Evolutionary conservation across 192 early-diverging fungal genomes (phyloP), one percentile per base, ranked within the genome.

Genomic region (Anaeromyces robustus): DNA sequence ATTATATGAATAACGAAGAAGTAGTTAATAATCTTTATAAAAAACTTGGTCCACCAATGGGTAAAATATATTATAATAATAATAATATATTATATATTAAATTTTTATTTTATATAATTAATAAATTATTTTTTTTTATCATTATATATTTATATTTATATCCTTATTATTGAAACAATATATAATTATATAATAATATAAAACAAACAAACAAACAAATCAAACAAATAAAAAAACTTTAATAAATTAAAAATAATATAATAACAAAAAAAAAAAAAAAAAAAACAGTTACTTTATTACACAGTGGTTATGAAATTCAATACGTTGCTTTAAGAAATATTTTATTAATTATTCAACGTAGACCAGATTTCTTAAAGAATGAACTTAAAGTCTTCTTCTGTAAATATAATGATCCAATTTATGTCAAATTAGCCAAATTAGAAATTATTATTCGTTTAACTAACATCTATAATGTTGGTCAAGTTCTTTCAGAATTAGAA

Each of bases 351-450:
- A 91, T 99, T 78, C 96, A 99, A 86, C 87, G 90, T 80, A 90
- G 94, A 82, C 96, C 96, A 4, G 94, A 95, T 16, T 89, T 98
- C 29, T 87, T 99, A 78, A 92, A 92, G 78, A 94, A 94, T 80
- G 96, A 99, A 85, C 92, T 98, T 84, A 95, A 96, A 80, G 95
- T 96, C n/a, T 99, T 99, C 86, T 99, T 98, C 84, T 98, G 96
- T 92, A 98, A 99, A 85, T 98, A 98, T 88, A 95, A 97, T 85
- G 98, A 99, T 85, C 96, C 98, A 16, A 96, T 97, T 83, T 98
- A 98, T 86, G 43, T 99, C 79, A 99, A 99, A 83, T 87, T 98
- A 83, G 94, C 95, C 39, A 99, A 99, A 86, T 92, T 99, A 17
- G 97, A 98, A 82, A 94, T 97, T 78, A 94, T 99, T 83, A 92